phyloP scores from a whole-genome alignment of 768 basidiomycete genomes.

The Dendrothele bispora region DNA sequence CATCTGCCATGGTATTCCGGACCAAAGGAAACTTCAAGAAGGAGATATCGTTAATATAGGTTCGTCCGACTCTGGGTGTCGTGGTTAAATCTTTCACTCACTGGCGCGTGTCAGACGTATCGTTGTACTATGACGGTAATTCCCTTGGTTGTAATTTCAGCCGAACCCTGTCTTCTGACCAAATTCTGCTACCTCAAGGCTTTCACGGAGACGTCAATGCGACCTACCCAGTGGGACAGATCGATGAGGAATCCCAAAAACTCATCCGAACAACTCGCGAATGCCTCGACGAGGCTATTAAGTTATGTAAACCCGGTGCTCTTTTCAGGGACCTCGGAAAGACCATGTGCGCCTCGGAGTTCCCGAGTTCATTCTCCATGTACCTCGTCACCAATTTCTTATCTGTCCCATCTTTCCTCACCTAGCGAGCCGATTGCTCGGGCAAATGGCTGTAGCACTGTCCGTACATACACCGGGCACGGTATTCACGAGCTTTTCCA shows the following conservation, averaged over 20 bases:
- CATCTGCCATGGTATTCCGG: constrained; percentile 97
- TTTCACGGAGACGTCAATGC: constrained; percentile 93
- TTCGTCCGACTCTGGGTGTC: constrained; percentile 30
- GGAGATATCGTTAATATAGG: constrained; percentile 98
- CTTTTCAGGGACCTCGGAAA: constrained; percentile 88
- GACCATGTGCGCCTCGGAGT: constrained; percentile 58
- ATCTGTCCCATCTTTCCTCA: background rate
- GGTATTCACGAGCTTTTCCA: constrained; percentile 90
- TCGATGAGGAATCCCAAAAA: constrained; percentile 81
- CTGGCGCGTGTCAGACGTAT: constrained; percentile 54
- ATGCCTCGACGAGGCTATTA: constrained; percentile 87
- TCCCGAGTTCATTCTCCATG: background rate
- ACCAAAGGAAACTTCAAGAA: constrained; percentile 77
- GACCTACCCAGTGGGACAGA: constrained; percentile 86
- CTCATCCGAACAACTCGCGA: constrained; percentile 82
- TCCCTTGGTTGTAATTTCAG: constrained; percentile 3
- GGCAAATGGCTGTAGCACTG: constrained; percentile 83
- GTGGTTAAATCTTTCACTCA: constrained; percentile 15
- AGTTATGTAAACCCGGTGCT: constrained; percentile 89
- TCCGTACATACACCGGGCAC: constrained; percentile 90
- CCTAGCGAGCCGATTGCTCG: constrained; percentile 82
- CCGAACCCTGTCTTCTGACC: constrained; percentile 6
- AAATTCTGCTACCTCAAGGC: constrained; percentile 41
- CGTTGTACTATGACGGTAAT: constrained; percentile 75
- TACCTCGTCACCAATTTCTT: constrained; percentile 6